A percentile compares a stretch with the other conserved stretches of the same genome.
phyloP scores from a whole-genome alignment of 2,329 filamentous ascomycete species.

The Diaporthe longicolla region DNA sequence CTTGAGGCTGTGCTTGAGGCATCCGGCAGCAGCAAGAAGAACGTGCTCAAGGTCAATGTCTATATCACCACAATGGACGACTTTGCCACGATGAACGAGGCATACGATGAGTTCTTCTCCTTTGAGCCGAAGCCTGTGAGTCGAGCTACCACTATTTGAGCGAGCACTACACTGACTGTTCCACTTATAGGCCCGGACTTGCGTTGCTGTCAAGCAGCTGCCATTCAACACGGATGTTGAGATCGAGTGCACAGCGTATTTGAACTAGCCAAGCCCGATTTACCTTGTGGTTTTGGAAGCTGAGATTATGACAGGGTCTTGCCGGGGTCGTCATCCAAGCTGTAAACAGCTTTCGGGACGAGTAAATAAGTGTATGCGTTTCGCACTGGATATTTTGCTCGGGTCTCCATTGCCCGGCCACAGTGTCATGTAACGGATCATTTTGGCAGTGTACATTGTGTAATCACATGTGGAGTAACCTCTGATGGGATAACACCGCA shows the following conservation, averaged over 20 bases:
- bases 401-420: no score
- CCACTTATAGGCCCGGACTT: slow-evolving; percentile 65
- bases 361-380: background rate
- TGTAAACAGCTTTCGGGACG: background rate
- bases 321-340: slow-evolving; percentile 20
- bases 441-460: no score
- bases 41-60: slow-evolving; percentile 77
- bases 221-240: slow-evolving; percentile 80
- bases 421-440: no score
- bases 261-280: slow-evolving; percentile 21
- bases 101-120: slow-evolving; percentile 65
- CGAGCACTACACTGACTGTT: background rate
- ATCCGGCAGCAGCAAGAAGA: slow-evolving; percentile 70
- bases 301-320: slow-evolving; percentile 20
- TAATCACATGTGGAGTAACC: no score
- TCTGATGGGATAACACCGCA: no score
- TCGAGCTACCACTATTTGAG: slow-evolving; percentile 44
- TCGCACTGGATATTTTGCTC: no score
- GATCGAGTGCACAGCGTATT: slow-evolving; percentile 77
- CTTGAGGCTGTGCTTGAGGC: slow-evolving; percentile 71
- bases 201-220: slow-evolving; percentile 80
- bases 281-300: background rate
- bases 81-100: slow-evolving; percentile 72
- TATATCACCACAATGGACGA: slow-evolving; percentile 76
- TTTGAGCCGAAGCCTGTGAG: slow-evolving; percentile 62